These are phyloP conservation scores for Claviceps monticola DNA, from an alignment of 2,329 filamentous ascomycete genomes.

Conservation along the genomic window DNA sequence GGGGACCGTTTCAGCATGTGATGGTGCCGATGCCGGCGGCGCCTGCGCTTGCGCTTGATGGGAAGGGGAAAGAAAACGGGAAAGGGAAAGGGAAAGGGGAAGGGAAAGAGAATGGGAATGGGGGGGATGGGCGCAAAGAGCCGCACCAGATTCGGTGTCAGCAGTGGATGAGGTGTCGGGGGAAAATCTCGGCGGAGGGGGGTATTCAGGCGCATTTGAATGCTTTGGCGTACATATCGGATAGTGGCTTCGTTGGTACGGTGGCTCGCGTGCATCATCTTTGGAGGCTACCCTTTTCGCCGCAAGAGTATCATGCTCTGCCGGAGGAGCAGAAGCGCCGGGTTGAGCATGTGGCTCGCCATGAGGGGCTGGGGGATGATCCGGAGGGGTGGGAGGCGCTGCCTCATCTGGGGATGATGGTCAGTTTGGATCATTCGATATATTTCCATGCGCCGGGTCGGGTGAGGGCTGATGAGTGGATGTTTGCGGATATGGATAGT, in stretches of 20 bases:
- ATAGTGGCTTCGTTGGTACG: slow-evolving; percentile 88
- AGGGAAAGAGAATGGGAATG: slow-evolving; percentile 18
- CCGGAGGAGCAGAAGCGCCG: slow-evolving; percentile 24
- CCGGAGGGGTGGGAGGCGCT: slow-evolving; percentile 26
- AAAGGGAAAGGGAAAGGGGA: slow-evolving; percentile 23
- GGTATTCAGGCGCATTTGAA: slow-evolving; percentile 71
- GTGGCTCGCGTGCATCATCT: slow-evolving; percentile 68
- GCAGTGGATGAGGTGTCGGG: slow-evolving; percentile 63
- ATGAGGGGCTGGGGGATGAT: slow-evolving; percentile 27
- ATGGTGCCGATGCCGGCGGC: no score
- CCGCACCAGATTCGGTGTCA: slow-evolving; percentile 54
- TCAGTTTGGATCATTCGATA: slow-evolving; percentile 63
- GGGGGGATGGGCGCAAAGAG: slow-evolving; percentile 38
- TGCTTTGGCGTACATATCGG: slow-evolving; percentile 85
- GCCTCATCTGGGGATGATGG: slow-evolving; percentile 62
- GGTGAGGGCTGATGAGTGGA: slow-evolving; percentile 57
- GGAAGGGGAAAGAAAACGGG: no score
- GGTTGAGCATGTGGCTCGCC: slow-evolving; percentile 20
- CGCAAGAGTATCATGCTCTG: slow-evolving; percentile 38
- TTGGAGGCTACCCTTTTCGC: slow-evolving; percentile 52
- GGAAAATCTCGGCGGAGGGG: slow-evolving; percentile 57
- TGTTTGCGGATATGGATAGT: slow-evolving; percentile 66
- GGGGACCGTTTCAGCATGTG: no score
- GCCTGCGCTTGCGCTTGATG: no score
- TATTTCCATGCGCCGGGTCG: slow-evolving; percentile 50